A percentile compares a stretch with the other conserved stretches of the same genome.
phyloP scores from a whole-genome alignment of 345 rosid genomes.

The Adansonia digitata region DNA sequence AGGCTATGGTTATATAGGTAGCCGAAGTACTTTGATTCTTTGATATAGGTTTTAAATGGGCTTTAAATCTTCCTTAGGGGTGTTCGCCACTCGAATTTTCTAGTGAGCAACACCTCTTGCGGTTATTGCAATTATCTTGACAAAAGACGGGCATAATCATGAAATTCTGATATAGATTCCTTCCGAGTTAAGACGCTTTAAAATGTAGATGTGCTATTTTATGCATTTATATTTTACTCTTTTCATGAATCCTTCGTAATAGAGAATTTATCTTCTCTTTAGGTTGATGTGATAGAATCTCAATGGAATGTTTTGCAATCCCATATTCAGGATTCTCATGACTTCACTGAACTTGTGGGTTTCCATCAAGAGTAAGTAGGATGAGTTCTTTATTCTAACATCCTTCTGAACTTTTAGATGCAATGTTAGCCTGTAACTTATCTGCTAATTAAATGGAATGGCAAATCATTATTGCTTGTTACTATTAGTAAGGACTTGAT shows the following conservation, averaged over 20 bases:
- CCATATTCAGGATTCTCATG: constrained; percentile 77
- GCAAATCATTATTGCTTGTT: not conserved
- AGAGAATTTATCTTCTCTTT: constrained; percentile 9
- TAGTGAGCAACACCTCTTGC: not conserved
- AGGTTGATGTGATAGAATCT: constrained; percentile 99
- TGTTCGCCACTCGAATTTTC: not conserved
- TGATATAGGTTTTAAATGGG: not conserved
- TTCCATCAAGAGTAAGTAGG: constrained; percentile 90
- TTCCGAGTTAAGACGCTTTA: not conserved
- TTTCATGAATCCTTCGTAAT: not conserved
- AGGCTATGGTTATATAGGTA: not conserved
- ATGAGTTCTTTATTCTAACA: constrained; percentile 7
- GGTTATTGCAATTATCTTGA: not conserved
- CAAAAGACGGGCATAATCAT: not conserved
- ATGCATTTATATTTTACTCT: not conserved
- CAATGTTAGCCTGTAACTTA: not conserved
- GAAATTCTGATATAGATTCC: not conserved
- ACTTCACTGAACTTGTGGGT: constrained; percentile 90
- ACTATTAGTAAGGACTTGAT: constrained; percentile 1
- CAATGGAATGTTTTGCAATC: constrained; percentile 95
- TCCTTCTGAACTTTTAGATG: not conserved
- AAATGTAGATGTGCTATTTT: not conserved
- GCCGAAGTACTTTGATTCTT: not conserved
- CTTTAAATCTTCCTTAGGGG: not conserved
- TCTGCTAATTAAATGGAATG: constrained; percentile 5